phyloP scores from a whole-genome alignment of 192 early-diverging fungal genomes.

The Podila clonocystis region DNA sequence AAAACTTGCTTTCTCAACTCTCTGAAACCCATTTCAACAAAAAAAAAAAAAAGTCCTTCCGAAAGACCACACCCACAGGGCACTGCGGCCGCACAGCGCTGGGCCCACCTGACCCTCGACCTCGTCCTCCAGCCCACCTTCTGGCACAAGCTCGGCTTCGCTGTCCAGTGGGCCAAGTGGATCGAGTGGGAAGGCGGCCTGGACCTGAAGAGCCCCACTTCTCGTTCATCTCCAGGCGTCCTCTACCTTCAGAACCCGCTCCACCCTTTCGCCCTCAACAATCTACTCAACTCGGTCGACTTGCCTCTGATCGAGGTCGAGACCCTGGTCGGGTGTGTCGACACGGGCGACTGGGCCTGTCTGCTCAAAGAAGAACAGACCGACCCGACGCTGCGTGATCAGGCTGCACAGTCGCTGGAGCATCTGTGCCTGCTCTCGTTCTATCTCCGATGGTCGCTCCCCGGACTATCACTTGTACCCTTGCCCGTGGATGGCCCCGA shows the following conservation, averaged over 20 bases:
- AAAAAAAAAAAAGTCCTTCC: constrained; percentile 14
- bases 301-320: constrained; percentile 30
- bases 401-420: constrained; percentile 30
- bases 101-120: constrained; percentile 18
- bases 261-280: constrained; percentile 24
- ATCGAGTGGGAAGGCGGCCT: constrained; percentile 43
- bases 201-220: constrained; percentile 21
- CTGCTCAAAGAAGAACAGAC: constrained; percentile 17
- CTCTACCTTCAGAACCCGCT: constrained; percentile 44
- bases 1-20: background rate
- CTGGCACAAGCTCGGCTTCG: constrained; percentile 36
- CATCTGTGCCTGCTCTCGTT: constrained; percentile 32
- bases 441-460: constrained; percentile 33
- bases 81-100: constrained; percentile 7
- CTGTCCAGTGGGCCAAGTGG: constrained; percentile 45
- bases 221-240: constrained; percentile 28
- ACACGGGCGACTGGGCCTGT: constrained; percentile 40
- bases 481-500: constrained; percentile 2
- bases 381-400: constrained; percentile 10
- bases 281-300: constrained; percentile 23
- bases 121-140: constrained; percentile 24
- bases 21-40: background rate
- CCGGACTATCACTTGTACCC: background rate
- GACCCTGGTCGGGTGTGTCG: constrained; percentile 37
- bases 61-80: constrained; percentile 24